These are phyloP conservation scores for Panellus pusillus DNA, from an alignment of 768 basidiomycete genomes.

Conservation along the genomic window DNA sequence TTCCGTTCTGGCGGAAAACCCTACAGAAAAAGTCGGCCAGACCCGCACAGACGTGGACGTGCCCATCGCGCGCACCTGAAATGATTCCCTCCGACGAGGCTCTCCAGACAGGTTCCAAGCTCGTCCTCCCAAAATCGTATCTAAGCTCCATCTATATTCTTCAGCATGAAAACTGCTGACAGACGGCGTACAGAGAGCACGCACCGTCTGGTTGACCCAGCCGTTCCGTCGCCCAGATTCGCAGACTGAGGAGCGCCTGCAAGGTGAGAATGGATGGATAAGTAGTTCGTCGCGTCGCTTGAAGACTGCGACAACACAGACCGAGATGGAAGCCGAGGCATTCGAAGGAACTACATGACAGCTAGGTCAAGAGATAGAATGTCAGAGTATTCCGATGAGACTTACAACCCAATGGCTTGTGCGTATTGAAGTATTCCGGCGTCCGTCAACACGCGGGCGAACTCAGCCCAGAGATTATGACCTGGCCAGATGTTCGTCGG, in stretches of 20 bases:
- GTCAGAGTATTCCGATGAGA: neutral
- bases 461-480: constrained; percentile 59
- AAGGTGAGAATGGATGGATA: constrained; percentile 53
- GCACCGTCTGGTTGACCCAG: constrained; percentile 38
- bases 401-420: constrained; percentile 54
- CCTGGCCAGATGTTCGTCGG: constrained; percentile 29
- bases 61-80: constrained; percentile 15
- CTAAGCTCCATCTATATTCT: constrained; percentile 61
- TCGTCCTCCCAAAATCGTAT: constrained; percentile 63
- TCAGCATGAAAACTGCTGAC: neutral
- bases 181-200: constrained; percentile 16
- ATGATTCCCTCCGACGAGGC: constrained; percentile 52
- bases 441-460: constrained; percentile 48
- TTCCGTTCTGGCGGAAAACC: constrained; percentile 47
- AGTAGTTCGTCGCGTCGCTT: constrained; percentile 32
- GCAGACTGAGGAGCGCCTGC: constrained; percentile 54
- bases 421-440: constrained; percentile 52
- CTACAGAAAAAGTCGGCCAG: constrained; percentile 19
- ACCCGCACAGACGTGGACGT: neutral
- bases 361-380: neutral
- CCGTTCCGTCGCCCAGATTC: constrained; percentile 72
- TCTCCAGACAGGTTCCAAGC: constrained; percentile 72
- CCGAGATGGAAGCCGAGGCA: constrained; percentile 59
- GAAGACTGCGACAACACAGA: neutral
- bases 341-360: constrained; percentile 45